A percentile compares a stretch with the other conserved stretches of the same genome.
Evolutionary conservation across 2,329 filamentous ascomycete species (phyloP).

Genomic region (Chaetothyriales sp.): DNA sequence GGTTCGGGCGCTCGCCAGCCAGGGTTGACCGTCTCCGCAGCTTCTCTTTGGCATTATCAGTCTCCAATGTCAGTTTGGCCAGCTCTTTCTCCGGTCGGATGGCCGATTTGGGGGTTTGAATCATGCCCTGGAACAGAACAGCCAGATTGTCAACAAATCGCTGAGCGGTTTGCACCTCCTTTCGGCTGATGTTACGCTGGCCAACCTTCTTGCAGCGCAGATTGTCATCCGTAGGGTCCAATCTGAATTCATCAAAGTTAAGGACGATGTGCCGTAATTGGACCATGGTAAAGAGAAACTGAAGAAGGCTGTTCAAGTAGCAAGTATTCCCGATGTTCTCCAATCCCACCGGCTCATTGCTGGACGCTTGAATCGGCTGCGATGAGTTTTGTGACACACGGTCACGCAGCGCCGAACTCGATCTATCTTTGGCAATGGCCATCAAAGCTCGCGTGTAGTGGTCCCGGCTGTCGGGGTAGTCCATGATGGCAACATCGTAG

Average conservation of each 20-base stretch:
- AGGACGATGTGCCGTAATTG: slow-evolving; percentile 68
- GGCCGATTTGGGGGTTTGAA: slow-evolving; percentile 44
- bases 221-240: slow-evolving; percentile 49
- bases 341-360: slow-evolving; percentile 64
- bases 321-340: slow-evolving; percentile 95
- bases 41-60: slow-evolving; percentile 38
- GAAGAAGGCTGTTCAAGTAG: slow-evolving; percentile 89
- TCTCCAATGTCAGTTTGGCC: slow-evolving; percentile 62
- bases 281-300: slow-evolving; percentile 84
- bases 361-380: slow-evolving; percentile 18
- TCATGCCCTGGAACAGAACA: slow-evolving; percentile 55
- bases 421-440: slow-evolving; percentile 31
- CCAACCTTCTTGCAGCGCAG: slow-evolving; percentile 58
- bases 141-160: slow-evolving; percentile 64
- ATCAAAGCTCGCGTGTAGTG: slow-evolving; percentile 32
- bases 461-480: slow-evolving; percentile 31
- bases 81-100: slow-evolving; percentile 62
- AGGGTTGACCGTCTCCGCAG: slow-evolving; percentile 34
- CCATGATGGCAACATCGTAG: slow-evolving; percentile 32
- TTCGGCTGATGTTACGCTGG: slow-evolving; percentile 48
- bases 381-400: slow-evolving; percentile 10
- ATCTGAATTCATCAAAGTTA: slow-evolving; percentile 54
- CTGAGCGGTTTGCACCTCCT: slow-evolving; percentile 47
- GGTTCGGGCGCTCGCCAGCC: slow-evolving; percentile 14
- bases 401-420: slow-evolving; percentile 21